A percentile compares a stretch with the other conserved stretches of the same genome.
phyloP scores from a whole-genome alignment of 306 rosid species.

The Argentina anserina region DNA sequence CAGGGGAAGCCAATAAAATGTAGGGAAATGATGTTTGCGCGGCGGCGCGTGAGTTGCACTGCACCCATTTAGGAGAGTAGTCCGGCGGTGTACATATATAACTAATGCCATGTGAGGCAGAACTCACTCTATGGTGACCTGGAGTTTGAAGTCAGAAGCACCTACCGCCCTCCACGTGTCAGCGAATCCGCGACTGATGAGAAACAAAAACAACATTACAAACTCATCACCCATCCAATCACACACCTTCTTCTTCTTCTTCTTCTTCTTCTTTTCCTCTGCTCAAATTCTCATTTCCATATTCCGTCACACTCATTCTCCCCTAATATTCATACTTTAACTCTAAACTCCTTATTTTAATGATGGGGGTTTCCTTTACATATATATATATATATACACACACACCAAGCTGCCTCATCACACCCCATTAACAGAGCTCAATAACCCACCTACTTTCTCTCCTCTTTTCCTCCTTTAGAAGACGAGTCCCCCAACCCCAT shows the following conservation, averaged over 20 bases:
- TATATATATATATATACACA: neutral
- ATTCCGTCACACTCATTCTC: neutral
- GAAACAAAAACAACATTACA: neutral
- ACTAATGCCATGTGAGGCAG: neutral
- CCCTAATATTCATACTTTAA: neutral
- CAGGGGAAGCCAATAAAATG: no score
- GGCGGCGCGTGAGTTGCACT: neutral
- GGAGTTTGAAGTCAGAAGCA: neutral
- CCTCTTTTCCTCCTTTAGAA: neutral
- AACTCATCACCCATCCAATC: neutral
- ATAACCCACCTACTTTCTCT: neutral
- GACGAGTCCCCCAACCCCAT: no score
- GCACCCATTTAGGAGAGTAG: neutral
- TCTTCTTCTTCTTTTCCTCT: neutral
- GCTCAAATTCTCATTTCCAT: neutral
- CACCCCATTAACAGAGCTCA: neutral
- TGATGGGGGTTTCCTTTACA: neutral
- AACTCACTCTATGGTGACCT: neutral
- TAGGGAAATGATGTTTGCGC: no score
- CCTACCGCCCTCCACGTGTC: slow-evolving; percentile 1
- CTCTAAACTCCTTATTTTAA: neutral
- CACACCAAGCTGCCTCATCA: neutral
- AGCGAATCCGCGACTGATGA: neutral
- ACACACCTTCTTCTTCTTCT: neutral
- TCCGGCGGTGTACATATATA: no score